Base-by-base conservation (phyloP, 2,329 filamentous ascomycete genomes). In the Allantophomopsis lycopodina region DNA sequence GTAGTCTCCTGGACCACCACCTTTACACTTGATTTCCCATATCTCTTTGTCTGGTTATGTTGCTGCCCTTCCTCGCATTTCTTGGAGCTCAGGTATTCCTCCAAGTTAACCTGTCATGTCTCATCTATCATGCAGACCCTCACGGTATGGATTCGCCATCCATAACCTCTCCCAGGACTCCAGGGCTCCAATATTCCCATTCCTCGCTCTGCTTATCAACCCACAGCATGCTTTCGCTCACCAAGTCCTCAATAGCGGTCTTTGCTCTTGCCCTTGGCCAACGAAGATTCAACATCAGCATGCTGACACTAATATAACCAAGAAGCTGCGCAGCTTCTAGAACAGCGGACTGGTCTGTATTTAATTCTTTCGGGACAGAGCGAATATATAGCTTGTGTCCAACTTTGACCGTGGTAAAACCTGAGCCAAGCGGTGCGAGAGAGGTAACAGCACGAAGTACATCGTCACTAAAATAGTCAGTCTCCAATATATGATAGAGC, bases 361-460 rank as follows among this genome's bases (percentile, higher is more conserved):
- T 95, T 45, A 98, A 71, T 62, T 98, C 91, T 58, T 93, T 91
- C 1, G 91, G 91, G 32, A 98, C 79, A 3, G 86, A 94, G 20
- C 91, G 76, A 40, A 98, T 89, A 61, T 94, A 91, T 45, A 83
- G 75, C 54, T 83, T 83, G 47, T 77, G 77, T 7, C 91, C 91
- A 44, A 98, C 83, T 40, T 71, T 77, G 46, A 94, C 71, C 42
- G 94, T 79, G 18, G 78, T 81, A 60, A 94, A 95, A 14, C 87
- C 85, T 1, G 84, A 86, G 0, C 88, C 88, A 2, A 98, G 73
- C 0, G 91, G 91, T 50, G 81, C 76, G 17, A 98, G 72, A 11
- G 86, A 88, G 45, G 81, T 81, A 5, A 96, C 87, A 1, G 91
- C 89, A 15, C 88, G 78, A 40, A 91, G 73, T 32, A 98, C 80